Base-by-base conservation (phyloP, 2,329 filamentous ascomycete genomes). In the Sporothrix phasma region DNA sequence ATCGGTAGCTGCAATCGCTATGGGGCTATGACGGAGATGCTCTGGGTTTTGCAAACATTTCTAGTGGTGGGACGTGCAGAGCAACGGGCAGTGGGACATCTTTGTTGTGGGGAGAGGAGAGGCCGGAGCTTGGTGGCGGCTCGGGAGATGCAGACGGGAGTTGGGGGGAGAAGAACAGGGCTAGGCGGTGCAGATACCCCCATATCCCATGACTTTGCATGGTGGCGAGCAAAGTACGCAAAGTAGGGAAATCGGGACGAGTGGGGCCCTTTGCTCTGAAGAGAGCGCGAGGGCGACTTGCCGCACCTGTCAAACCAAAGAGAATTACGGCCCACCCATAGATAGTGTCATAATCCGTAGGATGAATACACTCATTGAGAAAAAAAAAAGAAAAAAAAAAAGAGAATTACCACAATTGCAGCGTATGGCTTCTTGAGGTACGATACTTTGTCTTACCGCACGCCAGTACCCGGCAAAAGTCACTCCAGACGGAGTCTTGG, bases 101-200 rank as follows among this genome's bases (percentile, higher is more conserved):
- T 41, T 37, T 41, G 37, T 19, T 60, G 56, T 62, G 45, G 46
- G 19, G 60, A 39, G n/a, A 39, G 19, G 51, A 56, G 22, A 51
- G 26, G 47, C 11, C 29, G 19, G 39, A 34, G 13, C 19, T n/a
- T 17, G 31, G 39, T 51, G 13, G 43, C 29, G n/a, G 54, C 17
- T 64, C 66, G 62, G 64, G 64, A 66, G 60, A 64, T 65, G 49
- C 17, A 34, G 29, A 65, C 65, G 65, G 65, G 65, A 67, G 37
- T 62, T 65, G 61, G 34, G 34, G 19, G 19, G 31, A 34, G 51
- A 19, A 39, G 11, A 39, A 34, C 19, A n/a, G 19, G 31, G 11
- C 5, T n/a, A 13, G n/a, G 11, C 19, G 31, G 51, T 56, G 31
- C n/a, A 7, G 17, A 24, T 56, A 53, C 34, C 17, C 51, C 7